These are phyloP conservation scores for Chrysoporthe cubensis DNA, from an alignment of 2,329 filamentous ascomycete species.

Conservation along the genomic window DNA sequence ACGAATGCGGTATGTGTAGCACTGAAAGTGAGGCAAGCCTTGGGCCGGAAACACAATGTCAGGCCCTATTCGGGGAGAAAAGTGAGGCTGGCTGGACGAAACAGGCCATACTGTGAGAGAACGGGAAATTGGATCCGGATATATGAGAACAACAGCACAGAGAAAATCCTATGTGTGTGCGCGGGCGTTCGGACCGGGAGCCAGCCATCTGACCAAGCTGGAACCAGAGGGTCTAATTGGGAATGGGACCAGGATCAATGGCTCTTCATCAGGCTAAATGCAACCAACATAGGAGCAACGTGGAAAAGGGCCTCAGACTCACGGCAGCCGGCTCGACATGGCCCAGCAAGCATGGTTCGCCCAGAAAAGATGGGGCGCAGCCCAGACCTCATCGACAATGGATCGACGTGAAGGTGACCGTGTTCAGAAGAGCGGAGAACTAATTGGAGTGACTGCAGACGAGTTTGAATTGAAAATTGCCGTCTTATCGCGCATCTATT, in stretches of 20 bases:
- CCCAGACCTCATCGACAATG: constrained; percentile 1
- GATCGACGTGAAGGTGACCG: not conserved
- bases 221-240: not conserved
- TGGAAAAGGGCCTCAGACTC: not conserved
- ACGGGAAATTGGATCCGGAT: constrained; percentile 10
- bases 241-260: constrained; percentile 15
- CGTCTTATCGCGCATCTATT: not conserved
- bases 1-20: not conserved
- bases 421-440: not conserved
- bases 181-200: constrained; percentile 23
- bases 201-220: constrained; percentile 14
- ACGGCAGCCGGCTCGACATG: not conserved
- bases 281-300: constrained; percentile 4
- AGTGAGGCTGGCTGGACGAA: constrained; percentile 8
- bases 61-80: constrained; percentile 2
- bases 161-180: not conserved
- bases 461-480: not conserved
- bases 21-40: constrained; percentile 2
- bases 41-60: constrained; percentile 10
- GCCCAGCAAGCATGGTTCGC: not conserved
- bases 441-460: not conserved
- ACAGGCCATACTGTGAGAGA: not conserved
- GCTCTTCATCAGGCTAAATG: constrained; percentile 24
- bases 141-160: constrained; percentile 21
- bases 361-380: not conserved